phyloP scores from a whole-genome alignment of 2,329 filamentous ascomycete species.

The Macrophomina tecta region DNA sequence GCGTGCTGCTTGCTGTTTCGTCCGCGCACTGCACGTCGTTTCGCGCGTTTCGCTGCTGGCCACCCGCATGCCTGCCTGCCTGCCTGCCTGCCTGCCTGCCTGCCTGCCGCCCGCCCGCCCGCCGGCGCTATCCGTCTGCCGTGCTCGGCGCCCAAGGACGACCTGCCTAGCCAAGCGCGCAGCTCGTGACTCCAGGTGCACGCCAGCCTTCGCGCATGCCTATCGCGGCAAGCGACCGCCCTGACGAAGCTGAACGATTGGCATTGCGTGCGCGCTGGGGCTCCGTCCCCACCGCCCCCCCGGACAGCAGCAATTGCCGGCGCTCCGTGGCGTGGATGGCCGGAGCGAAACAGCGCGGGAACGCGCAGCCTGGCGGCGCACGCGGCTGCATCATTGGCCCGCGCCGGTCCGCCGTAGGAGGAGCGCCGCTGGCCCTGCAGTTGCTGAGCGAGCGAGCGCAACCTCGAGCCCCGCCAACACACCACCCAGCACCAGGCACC shows the following conservation, averaged over 20 bases:
- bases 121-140: constrained; percentile 18
- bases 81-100: background rate
- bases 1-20: too few relatives aligned
- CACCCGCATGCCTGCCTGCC: background rate
- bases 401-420: constrained; percentile 3
- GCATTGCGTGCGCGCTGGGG: constrained; percentile 12
- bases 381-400: constrained; percentile 11
- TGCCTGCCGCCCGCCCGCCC: background rate
- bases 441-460: background rate
- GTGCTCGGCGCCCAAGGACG: background rate
- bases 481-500: constrained; percentile 16
- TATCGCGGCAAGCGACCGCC: constrained; percentile 3
- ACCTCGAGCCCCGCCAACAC: constrained; percentile 19
- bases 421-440: constrained; percentile 2
- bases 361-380: constrained; percentile 14
- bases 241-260: constrained; percentile 7
- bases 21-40: too few relatives aligned
- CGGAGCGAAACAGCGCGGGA: constrained; percentile 1
- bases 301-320: background rate
- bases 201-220: constrained; percentile 12
- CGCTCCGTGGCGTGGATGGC: background rate
- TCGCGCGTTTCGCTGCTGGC: too few relatives aligned
- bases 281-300: constrained; percentile 8
- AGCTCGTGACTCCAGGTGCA: constrained; percentile 9
- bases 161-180: background rate